Evolutionary conservation across 2,329 filamentous ascomycete genomes (phyloP).

Genomic region (Chaetomiaceae sp.): DNA sequence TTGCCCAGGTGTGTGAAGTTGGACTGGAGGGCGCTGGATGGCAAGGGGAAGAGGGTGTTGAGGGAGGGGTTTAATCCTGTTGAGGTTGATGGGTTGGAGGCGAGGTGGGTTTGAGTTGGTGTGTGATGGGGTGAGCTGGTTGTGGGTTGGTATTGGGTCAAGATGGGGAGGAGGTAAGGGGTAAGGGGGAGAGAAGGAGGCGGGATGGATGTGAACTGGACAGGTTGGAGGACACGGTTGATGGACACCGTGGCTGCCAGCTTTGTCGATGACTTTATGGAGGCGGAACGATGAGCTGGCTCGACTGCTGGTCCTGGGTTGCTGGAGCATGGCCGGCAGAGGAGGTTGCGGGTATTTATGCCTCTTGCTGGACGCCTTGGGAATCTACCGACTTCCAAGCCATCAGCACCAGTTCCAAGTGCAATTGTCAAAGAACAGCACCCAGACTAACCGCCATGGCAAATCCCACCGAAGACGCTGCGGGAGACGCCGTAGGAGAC

Average conservation of each 20-base stretch:
- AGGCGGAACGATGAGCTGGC: too few relatives aligned
- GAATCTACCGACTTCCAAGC: too few relatives aligned
- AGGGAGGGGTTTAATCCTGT: conserved; percentile 2
- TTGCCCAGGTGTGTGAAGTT: neutral
- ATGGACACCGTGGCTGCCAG: neutral
- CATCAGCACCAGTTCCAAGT: too few relatives aligned
- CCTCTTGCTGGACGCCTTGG: too few relatives aligned
- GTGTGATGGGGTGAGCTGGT: neutral
- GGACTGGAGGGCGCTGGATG: neutral
- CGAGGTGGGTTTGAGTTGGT: neutral
- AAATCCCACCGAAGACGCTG: too few relatives aligned
- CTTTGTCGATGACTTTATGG: too few relatives aligned
- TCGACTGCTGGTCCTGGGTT: too few relatives aligned
- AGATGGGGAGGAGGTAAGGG: neutral
- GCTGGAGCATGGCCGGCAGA: too few relatives aligned
- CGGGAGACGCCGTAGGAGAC: neutral
- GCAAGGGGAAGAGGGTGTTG: neutral
- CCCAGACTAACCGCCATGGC: too few relatives aligned
- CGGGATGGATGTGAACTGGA: neutral
- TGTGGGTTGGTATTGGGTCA: too few relatives aligned
- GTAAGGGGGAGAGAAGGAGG: neutral
- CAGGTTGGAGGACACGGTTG: neutral
- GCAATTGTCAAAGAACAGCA: too few relatives aligned
- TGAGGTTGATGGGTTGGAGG: neutral
- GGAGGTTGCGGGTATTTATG: too few relatives aligned